Evolutionary conservation across 805 yeast genomes (phyloP).

Genomic region (Starmerella stigmatis): DNA sequence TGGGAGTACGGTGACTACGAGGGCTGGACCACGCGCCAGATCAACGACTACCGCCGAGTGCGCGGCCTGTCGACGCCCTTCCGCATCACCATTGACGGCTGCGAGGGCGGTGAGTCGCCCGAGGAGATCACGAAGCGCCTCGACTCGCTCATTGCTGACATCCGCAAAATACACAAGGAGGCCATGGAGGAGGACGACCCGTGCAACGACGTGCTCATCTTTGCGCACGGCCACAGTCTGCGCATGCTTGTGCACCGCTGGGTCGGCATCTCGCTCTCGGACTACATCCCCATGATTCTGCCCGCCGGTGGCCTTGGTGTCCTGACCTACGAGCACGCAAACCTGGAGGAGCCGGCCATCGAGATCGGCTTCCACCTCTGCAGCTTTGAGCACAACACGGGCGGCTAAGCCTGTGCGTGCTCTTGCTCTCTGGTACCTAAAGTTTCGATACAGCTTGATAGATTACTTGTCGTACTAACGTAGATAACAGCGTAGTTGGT

Average conservation of each 20-base stretch:
- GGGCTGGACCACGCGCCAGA: conserved; percentile 63
- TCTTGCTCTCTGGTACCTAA: too few relatives aligned
- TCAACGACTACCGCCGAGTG: conserved; percentile 34
- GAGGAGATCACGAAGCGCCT: conserved; percentile 58
- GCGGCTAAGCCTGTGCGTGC: too few relatives aligned
- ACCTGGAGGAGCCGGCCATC: conserved; percentile 77
- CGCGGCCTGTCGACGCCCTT: conserved; percentile 20
- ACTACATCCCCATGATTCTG: conserved; percentile 69
- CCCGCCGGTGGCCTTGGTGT: conserved; percentile 97
- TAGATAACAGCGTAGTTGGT: too few relatives aligned
- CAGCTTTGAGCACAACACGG: conserved; percentile 21
- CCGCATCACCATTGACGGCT: conserved; percentile 88
- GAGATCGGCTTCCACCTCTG: conserved; percentile 41
- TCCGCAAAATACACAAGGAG: conserved; percentile 40
- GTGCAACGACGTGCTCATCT: conserved; percentile 64
- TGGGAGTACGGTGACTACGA: conserved; percentile 98
- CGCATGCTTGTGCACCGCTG: conserved; percentile 85
- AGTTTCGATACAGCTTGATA: too few relatives aligned
- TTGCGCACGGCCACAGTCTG: conserved; percentile 89
- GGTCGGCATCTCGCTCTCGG: conserved; percentile 49
- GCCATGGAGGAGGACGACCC: conserved; percentile 32
- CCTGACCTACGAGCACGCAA: conserved; percentile 77
- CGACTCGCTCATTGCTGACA: conserved; percentile 55
- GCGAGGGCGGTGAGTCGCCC: conserved; percentile 77
- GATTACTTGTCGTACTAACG: too few relatives aligned